A percentile compares a stretch with the other conserved stretches of the same genome.
Conservation (phyloP, 2,329 filamentous ascomycete species). For the Aureobasidium subglaciale region DNA sequence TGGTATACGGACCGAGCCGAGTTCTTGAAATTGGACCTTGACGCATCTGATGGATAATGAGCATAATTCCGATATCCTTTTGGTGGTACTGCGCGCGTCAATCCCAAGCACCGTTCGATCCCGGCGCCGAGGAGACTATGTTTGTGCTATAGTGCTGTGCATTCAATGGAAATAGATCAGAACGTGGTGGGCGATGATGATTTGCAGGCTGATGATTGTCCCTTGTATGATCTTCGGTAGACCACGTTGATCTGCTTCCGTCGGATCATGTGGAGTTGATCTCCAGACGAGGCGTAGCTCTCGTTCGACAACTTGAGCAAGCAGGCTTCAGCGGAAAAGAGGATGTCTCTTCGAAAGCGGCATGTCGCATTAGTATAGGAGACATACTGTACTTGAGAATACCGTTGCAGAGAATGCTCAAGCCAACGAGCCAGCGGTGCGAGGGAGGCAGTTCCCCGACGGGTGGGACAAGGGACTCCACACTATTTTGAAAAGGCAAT, state of each 20-base stretch:
- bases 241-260: background rate
- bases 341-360: too few species aligned
- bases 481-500: conserved; percentile 6
- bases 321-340: too few species aligned
- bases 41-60: background rate
- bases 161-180: background rate
- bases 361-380: background rate
- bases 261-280: background rate
- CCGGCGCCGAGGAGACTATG: too few species aligned
- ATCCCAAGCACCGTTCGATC: too few species aligned
- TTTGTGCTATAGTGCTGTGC: background rate
- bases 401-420: background rate
- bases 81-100: too few species aligned
- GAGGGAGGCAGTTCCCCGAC: background rate
- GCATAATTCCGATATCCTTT: background rate
- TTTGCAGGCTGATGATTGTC: conserved; percentile 1
- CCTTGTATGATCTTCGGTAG: background rate
- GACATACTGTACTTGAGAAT: background rate
- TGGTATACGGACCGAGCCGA: conserved; percentile 7
- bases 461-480: conserved; percentile 2
- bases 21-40: too few species aligned
- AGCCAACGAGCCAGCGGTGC: background rate
- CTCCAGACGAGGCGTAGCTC: too few species aligned
- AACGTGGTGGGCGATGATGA: background rate
- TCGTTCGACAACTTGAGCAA: too few species aligned